Evolutionary conservation across 257 asterid species (phyloP), one percentile per base, ranked within the genome.

Genomic region (Solanum commersonii): DNA sequence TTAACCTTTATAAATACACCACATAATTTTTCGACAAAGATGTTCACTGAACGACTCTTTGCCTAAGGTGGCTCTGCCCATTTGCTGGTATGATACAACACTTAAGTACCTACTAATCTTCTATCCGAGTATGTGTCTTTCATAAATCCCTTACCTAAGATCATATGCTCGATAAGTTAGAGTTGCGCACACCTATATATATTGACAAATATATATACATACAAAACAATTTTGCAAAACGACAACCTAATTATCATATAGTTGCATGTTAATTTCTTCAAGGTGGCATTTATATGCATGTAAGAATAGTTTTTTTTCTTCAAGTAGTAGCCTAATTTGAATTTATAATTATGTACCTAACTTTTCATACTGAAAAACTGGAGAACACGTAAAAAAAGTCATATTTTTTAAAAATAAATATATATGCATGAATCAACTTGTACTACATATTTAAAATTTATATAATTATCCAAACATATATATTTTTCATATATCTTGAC

Each of bases 51-150:
- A n/a, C n/a, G n/a, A n/a, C n/a, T n/a, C n/a, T 20, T 56, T 56
- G 65, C 25, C 65, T 56, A 9, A 56, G 10, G 11, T 20, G 65
- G 25, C 1, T 56, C 65, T 0, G 11, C 65, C 1, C 65, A 56
- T 56, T 3, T 6, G 65, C 65, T 42, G 10, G 1, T 1, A 56
- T 14, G 70, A 63, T 4, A 63, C 4, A 10, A n/a, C 15, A 65
- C 0, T 65, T 1, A 65, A 65, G 29, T 65, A 65, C 1, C 31
- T 65, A 65, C 31, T 25, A n/a, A 65, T 25, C 33, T 65, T 65
- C 3, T 65, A 65, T 0, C 1, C 3, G 0, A n/a, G 1, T 18
- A 1, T 8, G 2, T n/a, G 0, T 10, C 1, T 1, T 10, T 25
- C 1, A n/a, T n/a, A 65, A 1, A 65, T 65, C 6, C n/a, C 16